Conservation (phyloP, 2,329 filamentous ascomycete genomes). For the Cladobotryum protrusum region DNA sequence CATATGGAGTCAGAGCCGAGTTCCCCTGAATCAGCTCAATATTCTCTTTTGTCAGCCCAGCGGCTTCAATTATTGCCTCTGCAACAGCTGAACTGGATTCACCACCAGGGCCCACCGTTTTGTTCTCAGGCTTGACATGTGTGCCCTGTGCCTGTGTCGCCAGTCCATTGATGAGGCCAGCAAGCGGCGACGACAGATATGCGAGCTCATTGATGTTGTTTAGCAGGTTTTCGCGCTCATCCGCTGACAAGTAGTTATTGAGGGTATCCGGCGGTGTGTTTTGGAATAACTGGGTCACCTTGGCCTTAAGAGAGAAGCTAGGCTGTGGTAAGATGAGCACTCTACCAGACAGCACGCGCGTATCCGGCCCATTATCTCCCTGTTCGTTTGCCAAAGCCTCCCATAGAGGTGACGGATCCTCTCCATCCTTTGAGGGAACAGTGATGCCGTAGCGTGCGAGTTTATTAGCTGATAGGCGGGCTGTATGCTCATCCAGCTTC, state of each 20-base stretch:
- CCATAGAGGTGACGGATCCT: slow-evolving; percentile 5
- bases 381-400: neutral
- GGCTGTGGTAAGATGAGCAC: slow-evolving; percentile 36
- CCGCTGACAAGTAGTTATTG: slow-evolving; percentile 8
- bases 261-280: slow-evolving; percentile 20
- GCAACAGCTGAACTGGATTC: slow-evolving; percentile 1
- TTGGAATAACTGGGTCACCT: slow-evolving; percentile 28
- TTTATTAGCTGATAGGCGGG: slow-evolving; percentile 9
- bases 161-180: slow-evolving; percentile 26
- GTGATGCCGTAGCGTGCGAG: slow-evolving; percentile 8
- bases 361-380: slow-evolving; percentile 12
- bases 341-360: slow-evolving; percentile 28
- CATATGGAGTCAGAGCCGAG: slow-evolving; percentile 32
- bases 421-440: neutral
- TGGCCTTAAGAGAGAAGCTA: slow-evolving; percentile 25
- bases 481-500: slow-evolving; percentile 22
- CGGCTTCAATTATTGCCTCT: slow-evolving; percentile 10
- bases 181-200: slow-evolving; percentile 25
- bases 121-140: slow-evolving; percentile 34
- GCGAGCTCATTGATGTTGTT: slow-evolving; percentile 10
- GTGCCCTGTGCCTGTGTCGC: slow-evolving; percentile 28
- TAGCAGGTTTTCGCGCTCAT: slow-evolving; percentile 8
- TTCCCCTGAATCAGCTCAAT: slow-evolving; percentile 19
- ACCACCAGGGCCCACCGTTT: slow-evolving; percentile 12
- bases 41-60: slow-evolving; percentile 15